Evolutionary conservation across 2,329 filamentous ascomycete species (phyloP), one percentile per base, ranked within the genome.

Genomic region (Xylaria sp.): DNA sequence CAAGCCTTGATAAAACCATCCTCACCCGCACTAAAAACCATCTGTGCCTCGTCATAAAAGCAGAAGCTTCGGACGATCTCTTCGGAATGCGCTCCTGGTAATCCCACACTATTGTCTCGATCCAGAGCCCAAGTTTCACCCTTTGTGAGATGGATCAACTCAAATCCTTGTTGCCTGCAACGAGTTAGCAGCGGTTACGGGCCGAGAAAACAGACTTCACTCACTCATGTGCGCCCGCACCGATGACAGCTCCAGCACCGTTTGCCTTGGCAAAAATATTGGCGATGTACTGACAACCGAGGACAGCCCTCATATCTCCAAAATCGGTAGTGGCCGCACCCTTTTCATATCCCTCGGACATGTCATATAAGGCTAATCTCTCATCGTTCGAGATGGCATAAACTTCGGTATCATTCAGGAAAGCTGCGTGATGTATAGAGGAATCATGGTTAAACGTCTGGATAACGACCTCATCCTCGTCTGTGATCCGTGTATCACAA

Each of bases 381-480:
- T 96, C 93, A 76, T 95, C 93, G 66, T 93, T 91, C 0, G 91
- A 93, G 10, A 94, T 80, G 4, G 91, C 91, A 70, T 89, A 93
- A 36, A 94, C 86, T 74, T 91, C 86, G 5, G 85, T 85, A 18
- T 82, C 79, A 63, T 83, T 87, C 63, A 95, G 82, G 80, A 94
- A 94, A 5, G 89, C 90, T 15, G 92, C 89, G 72, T 88, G 90
- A 78, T 93, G 91, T 70, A 95, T 87, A 0, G 91, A 93, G 39
- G 90, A 88, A 43, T 87, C 86, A 76, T 93, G 91, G 78, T 95
- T 95, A 77, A 94, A 89, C 13, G 93, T 92, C 79, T 93, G 91
- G 66, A 91, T 83, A 23, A 94, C 82, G 0, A 92, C 89, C 55
- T 95, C 92, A 76, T 95, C 92, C 79, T 95, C 92, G 72, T 93